Evolutionary conservation across 352 stramenopile species (phyloP), one percentile per base, ranked within the genome.

Genomic region (Stramenopiles sp.): DNA sequence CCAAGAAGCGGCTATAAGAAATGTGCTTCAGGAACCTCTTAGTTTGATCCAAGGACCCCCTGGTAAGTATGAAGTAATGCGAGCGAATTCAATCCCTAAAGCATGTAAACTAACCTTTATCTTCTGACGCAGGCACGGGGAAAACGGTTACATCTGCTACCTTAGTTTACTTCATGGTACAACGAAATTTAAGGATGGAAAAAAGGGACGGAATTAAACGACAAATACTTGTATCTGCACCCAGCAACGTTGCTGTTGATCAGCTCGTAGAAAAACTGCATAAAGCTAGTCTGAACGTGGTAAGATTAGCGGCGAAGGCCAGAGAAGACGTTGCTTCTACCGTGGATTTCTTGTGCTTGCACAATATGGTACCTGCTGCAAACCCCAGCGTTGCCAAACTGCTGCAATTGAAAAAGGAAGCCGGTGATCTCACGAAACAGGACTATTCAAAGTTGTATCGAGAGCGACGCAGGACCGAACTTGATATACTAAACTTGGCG

Each of bases 181-280:
- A 84, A 14, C 91, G 90, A 80, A 81, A 91, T 0, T 89, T 93
- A 84, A 94, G 93, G 81, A 14, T 55, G 14, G 39, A 55, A 55
- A 55, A 55, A 55, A 55, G 14, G 14, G 39, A 55, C 14, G 39
- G 39, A 14, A 14, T 55, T 14, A 55, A 55, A 55, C 39, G 39
- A 55, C 31, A 31, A 31, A 90, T 99, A 22, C 87, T 99, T 27
- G 94, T 98, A 0, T 97, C 92, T 78, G 96, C 95, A 81, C 95
- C 95, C 32, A 98, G 93, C 67, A 99, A 99, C 87, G 95, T 99
- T 44, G 95, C 95, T 0, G 96, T 99, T 14, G 96, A 99, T 87
- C 98, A 98, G 85, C 89, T 99, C 4, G 86, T 98, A 44, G 93
- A 98, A 85, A 93, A 95, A 67, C 82, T 98, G 39, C 39, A 55